phyloP scores from a whole-genome alignment of 2,329 filamentous ascomycete species.

The Albifimbria verrucaria region DNA sequence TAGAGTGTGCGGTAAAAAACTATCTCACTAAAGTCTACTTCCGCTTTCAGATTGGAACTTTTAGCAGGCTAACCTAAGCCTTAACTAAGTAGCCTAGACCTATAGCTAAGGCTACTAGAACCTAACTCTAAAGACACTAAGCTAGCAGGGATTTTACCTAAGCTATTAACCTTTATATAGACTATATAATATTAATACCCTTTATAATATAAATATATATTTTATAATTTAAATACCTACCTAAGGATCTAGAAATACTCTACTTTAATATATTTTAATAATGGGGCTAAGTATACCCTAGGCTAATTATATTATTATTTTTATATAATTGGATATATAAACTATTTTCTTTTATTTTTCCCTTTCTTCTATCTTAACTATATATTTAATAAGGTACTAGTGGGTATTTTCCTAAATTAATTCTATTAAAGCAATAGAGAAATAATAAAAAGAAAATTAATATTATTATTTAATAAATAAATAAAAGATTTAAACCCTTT shows the following conservation, averaged over 20 bases:
- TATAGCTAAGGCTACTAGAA: neutral
- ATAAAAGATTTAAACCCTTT: neutral
- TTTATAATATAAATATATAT: neutral
- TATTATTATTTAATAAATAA: too few relatives aligned
- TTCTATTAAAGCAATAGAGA: neutral
- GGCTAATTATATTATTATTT: neutral
- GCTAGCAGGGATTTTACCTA: slow-evolving; percentile 1
- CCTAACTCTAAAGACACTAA: neutral
- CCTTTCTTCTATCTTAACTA: too few relatives aligned
- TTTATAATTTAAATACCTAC: neutral
- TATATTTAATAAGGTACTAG: too few relatives aligned
- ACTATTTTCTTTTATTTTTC: neutral
- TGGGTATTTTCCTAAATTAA: too few relatives aligned
- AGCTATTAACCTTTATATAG: neutral
- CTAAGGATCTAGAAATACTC: neutral
- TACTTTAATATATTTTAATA: neutral
- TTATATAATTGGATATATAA: neutral
- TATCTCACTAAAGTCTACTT: neutral
- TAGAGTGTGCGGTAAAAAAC: slow-evolving; percentile 2
- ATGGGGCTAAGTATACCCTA: neutral
- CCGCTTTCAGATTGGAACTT: neutral
- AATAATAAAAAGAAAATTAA: too few relatives aligned
- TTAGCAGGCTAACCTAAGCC: neutral
- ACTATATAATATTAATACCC: neutral
- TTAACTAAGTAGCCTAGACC: slow-evolving; percentile 1